phyloP scores from a whole-genome alignment of 768 basidiomycete genomes.

The Strobilomyces confusus region DNA sequence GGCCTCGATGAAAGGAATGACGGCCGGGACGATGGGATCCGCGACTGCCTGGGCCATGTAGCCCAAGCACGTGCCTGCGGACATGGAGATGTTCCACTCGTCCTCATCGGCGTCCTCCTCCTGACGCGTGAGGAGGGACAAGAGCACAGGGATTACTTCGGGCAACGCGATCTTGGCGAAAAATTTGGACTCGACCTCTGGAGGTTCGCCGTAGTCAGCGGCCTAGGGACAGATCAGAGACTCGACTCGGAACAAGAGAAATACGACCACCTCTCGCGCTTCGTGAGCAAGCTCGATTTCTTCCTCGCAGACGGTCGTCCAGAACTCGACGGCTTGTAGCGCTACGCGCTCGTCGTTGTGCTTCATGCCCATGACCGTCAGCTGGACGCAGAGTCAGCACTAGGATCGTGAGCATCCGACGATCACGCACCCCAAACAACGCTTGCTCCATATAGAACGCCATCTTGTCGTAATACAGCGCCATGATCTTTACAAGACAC shows the following conservation, averaged over 20 bases:
- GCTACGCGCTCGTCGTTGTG: slow-evolving; percentile 87
- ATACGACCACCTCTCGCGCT: slow-evolving; percentile 70
- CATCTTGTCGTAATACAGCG: slow-evolving; percentile 99
- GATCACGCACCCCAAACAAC: slow-evolving; percentile 79
- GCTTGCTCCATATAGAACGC: slow-evolving; percentile 99
- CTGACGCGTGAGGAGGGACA: slow-evolving; percentile 85
- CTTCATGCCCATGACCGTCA: slow-evolving; percentile 98
- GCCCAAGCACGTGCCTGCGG: slow-evolving; percentile 86
- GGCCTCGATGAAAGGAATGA: slow-evolving; percentile 97
- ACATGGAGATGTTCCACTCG: slow-evolving; percentile 99
- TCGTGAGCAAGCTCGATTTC: slow-evolving; percentile 91
- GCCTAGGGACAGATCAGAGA: slow-evolving; percentile 48
- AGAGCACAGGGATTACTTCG: slow-evolving; percentile 90
- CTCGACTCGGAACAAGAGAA: not conserved
- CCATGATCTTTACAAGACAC: slow-evolving; percentile 95
- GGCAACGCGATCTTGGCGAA: slow-evolving; percentile 94
- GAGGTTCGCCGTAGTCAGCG: slow-evolving; percentile 81
- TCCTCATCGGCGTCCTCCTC: slow-evolving; percentile 98
- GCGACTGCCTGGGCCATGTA: slow-evolving; percentile 88
- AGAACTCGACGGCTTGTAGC: slow-evolving; percentile 96
- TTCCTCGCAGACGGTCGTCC: slow-evolving; percentile 98
- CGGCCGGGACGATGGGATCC: slow-evolving; percentile 85
- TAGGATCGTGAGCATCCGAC: slow-evolving; percentile 3
- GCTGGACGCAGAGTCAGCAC: slow-evolving; percentile 39
- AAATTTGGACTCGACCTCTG: slow-evolving; percentile 80